phyloP scores from a whole-genome alignment of 805 yeast genomes.

The Millerago galiae region DNA sequence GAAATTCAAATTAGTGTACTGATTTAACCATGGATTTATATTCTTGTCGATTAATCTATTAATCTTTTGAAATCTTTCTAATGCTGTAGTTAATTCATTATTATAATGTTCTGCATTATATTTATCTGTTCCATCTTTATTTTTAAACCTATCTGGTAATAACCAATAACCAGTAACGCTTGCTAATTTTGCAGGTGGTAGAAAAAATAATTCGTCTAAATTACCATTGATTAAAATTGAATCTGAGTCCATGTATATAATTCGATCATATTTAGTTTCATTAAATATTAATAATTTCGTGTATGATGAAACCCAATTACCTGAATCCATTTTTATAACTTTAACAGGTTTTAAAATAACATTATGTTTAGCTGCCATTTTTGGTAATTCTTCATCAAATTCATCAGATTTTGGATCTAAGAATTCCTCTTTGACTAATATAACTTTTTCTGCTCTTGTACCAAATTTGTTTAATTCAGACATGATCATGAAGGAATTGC shows the following conservation, averaged over 20 bases:
- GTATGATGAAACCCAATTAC: constrained; percentile 32
- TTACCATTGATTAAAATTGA: constrained; percentile 34
- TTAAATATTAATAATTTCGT: constrained; percentile 50
- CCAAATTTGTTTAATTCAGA: constrained; percentile 32
- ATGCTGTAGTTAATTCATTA: not conserved
- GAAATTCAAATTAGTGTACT: not conserved
- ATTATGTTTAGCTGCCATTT: constrained; percentile 6
- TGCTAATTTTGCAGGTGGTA: constrained; percentile 41
- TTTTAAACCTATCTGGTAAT: constrained; percentile 20
- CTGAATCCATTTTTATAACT: constrained; percentile 4
- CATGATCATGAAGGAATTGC: constrained; percentile 45
- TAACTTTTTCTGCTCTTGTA: constrained; percentile 39
- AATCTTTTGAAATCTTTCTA: constrained; percentile 3
- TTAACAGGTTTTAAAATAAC: constrained; percentile 13
- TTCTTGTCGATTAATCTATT: not conserved
- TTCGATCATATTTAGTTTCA: constrained; percentile 40
- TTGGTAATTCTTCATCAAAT: constrained; percentile 2
- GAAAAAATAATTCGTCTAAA: constrained; percentile 46
- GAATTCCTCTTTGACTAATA: constrained; percentile 32
- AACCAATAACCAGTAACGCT: constrained; percentile 40
- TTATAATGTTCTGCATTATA: constrained; percentile 1
- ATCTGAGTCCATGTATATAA: constrained; percentile 56
- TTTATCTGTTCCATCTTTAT: not conserved
- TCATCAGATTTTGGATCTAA: constrained; percentile 13
- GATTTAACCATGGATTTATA: constrained; percentile 2